Conservation (phyloP, 192 early-diverging fungal genomes). For the Coemansia biformis region DNA sequence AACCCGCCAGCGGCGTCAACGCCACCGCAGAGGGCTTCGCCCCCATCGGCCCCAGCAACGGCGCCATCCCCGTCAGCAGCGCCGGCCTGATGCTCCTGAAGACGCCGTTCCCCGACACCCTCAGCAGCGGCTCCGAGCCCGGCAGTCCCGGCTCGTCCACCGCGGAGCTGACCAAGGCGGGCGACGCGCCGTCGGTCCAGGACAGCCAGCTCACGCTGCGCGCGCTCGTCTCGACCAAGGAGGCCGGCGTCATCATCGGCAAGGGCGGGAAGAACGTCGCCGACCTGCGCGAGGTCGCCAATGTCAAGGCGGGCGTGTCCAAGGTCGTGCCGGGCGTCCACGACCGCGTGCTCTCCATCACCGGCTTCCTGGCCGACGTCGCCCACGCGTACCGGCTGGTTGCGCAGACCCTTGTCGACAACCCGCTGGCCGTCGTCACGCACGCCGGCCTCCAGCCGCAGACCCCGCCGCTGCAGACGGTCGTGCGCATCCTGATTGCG, state of each 20-base stretch:
- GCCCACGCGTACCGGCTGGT: constrained; percentile 83
- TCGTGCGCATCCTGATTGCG: constrained; percentile 85
- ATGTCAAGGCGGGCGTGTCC: constrained; percentile 88
- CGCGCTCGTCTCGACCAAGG: constrained; percentile 87
- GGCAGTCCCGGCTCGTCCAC: constrained; percentile 28
- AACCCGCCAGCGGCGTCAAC: constrained; percentile 17
- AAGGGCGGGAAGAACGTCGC: constrained; percentile 87
- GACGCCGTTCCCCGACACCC: constrained; percentile 32
- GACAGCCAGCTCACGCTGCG: constrained; percentile 72
- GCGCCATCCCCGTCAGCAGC: constrained; percentile 6
- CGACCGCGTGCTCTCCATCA: constrained; percentile 78
- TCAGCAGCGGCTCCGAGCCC: constrained; percentile 17
- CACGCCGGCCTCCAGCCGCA: constrained; percentile 46
- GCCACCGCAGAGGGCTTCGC: constrained; percentile 10
- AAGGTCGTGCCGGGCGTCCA: constrained; percentile 82
- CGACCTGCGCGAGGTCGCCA: constrained; percentile 76
- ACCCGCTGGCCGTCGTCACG: constrained; percentile 58
- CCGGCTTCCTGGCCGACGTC: constrained; percentile 62
- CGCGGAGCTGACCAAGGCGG: constrained; percentile 20
- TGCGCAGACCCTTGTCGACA: constrained; percentile 69
- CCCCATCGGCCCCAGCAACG: constrained; percentile 5
- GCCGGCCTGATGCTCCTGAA: constrained; percentile 3
- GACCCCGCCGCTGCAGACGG: constrained; percentile 51
- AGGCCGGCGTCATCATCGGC: constrained; percentile 88
- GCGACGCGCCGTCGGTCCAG: constrained; percentile 33